Conservation (phyloP, 805 yeast genomes). For the Ogataea siamensis region DNA sequence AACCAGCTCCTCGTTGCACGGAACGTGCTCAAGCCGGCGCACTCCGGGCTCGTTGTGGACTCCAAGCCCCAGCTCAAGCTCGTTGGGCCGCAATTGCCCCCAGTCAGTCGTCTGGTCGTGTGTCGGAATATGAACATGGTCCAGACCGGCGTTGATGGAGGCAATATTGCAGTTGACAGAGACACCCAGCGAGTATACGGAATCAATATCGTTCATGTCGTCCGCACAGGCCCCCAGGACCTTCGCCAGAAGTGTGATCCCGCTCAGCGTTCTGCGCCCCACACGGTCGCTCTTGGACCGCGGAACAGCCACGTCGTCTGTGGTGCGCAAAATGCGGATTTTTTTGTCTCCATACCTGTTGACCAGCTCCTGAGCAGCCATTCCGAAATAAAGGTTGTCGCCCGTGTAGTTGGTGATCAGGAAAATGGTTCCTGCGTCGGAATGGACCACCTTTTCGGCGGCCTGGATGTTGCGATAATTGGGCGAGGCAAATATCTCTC, state of each 20-base stretch:
- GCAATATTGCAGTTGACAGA: slow-evolving; percentile 30
- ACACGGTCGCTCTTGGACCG: slow-evolving; percentile 33
- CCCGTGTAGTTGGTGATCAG: slow-evolving; percentile 40
- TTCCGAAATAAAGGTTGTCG: slow-evolving; percentile 39
- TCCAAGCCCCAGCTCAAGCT: slow-evolving; percentile 38
- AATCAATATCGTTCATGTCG: slow-evolving; percentile 27
- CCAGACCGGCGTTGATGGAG: slow-evolving; percentile 38
- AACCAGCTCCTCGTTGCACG: slow-evolving; percentile 35
- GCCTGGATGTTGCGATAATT: slow-evolving; percentile 38
- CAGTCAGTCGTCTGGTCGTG: slow-evolving; percentile 25
- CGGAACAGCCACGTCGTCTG: slow-evolving; percentile 38
- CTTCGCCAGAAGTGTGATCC: slow-evolving; percentile 33
- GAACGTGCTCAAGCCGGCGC: slow-evolving; percentile 31
- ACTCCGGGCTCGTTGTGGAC: slow-evolving; percentile 43
- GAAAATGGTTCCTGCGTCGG: slow-evolving; percentile 36
- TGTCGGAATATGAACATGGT: slow-evolving; percentile 39
- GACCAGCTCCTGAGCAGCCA: slow-evolving; percentile 39
- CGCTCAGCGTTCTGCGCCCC: slow-evolving; percentile 39
- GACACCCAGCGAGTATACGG: slow-evolving; percentile 32
- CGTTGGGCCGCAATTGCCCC: slow-evolving; percentile 29
- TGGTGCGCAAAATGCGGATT: slow-evolving; percentile 30
- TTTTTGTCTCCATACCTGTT: slow-evolving; percentile 33
- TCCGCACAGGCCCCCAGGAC: slow-evolving; percentile 35
- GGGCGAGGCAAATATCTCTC: slow-evolving; percentile 43
- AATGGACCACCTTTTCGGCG: slow-evolving; percentile 36